Base-by-base conservation (phyloP, 225 moss, liverwort and hornwort genomes). In the Pleurozium schreberi region DNA sequence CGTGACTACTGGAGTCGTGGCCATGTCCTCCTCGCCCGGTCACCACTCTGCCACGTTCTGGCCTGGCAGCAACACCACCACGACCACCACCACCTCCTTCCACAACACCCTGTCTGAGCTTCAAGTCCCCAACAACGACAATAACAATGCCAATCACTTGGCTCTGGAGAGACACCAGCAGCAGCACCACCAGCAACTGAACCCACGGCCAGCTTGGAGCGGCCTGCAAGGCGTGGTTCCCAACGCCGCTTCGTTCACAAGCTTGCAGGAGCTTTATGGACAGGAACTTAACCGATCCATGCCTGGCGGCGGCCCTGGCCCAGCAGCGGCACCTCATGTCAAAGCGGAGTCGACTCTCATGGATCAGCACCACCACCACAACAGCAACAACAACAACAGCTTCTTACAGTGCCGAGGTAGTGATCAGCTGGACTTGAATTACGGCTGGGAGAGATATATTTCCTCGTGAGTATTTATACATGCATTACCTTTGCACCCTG, bases 401-500 rank as follows among this genome's bases (percentile, higher is more conserved):
- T 85, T 90, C 65, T 31, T 92, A 27, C 92, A 88, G 78, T 91
- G 92, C 83, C 84, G 91, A 88, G 92, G 91, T 78, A 87, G 89
- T 67, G 90, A 90, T 66, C 75, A 89, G 65, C 90, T 94, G 40
- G 94, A 94, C 90, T 88, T 94, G 88, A 94, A 93, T 84, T 92
- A 87, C 90, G 93, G 93, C 61, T 94, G 94, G 94, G 90, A 94
- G 87, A 91, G 93, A 83, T 92, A 93, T 63, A 93, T 93, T 89
- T 93, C 93, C 82, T 93, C 93, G 43, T 93, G 89, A 93, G 84
- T 64, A 40, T 63, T 38, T 57, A 55, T 75, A 63, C 57, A 55
- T 75, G 57, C 57, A 82, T 87, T 63, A 82, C 30, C 79, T 79
- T 82, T 78, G 76, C 59, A 87, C 87, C 66, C 84, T 68, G 86